A percentile compares a stretch with the other conserved stretches of the same genome.
Conservation (phyloP, 768 basidiomycete species). For the Kondoa subrosea region DNA sequence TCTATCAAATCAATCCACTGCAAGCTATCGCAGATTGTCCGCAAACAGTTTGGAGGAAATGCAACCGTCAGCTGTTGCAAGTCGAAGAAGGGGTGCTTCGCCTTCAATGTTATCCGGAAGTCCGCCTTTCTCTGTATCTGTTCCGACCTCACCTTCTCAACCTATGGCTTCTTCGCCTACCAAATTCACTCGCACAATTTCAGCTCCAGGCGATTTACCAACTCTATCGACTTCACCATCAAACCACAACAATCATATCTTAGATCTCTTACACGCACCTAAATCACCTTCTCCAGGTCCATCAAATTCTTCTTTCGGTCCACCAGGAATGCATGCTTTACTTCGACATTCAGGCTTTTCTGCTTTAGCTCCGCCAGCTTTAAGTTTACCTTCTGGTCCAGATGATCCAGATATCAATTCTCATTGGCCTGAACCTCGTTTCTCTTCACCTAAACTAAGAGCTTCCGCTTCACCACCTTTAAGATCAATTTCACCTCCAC, state of each 20-base stretch:
- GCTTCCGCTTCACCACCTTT: not conserved
- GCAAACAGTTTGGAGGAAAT: not conserved
- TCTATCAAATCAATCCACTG: not conserved
- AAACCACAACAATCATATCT: not conserved
- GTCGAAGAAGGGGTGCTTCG: not conserved
- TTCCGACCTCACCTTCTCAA: not conserved
- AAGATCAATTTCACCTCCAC: not conserved
- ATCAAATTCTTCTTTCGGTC: not conserved
- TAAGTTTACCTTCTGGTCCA: not conserved
- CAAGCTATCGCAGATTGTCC: not conserved
- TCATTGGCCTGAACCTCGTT: constrained; percentile 1
- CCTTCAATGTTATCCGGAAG: not conserved
- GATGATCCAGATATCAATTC: constrained; percentile 2
- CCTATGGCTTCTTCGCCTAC: not conserved
- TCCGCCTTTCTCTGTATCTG: not conserved
- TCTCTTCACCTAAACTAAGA: not conserved
- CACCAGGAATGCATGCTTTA: not conserved
- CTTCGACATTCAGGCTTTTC: not conserved
- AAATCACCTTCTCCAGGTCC: not conserved
- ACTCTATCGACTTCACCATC: not conserved
- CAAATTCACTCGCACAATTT: not conserved
- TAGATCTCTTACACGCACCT: not conserved
- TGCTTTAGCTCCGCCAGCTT: not conserved
- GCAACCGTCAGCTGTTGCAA: not conserved
- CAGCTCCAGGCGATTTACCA: not conserved